Base-by-base conservation (phyloP, 257 asterid genomes). In the Ballota nigra region DNA sequence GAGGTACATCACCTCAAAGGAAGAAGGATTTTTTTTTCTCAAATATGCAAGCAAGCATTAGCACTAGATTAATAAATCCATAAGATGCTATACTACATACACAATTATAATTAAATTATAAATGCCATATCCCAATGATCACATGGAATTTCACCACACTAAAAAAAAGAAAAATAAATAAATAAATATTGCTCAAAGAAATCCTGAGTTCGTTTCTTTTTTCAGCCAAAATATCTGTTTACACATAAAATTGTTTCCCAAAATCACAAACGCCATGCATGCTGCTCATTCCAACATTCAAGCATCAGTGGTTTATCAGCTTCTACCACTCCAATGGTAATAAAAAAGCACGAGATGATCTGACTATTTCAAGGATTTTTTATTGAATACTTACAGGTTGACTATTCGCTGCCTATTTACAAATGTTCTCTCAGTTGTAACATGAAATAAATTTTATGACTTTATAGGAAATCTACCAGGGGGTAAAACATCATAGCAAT, bases 241-340 rank as follows among this genome's bases (percentile, higher is more conserved):
- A n/a, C 10, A 49, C 41, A 23, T 3, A 45, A 47, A 45, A 9
- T 45, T n/a, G 26, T 45, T 65, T 43, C 6, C 20, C 65, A n/a
- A n/a, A n/a, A n/a, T n/a, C n/a, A n/a, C 61, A 49, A 74, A 65
- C 6, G 7, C n/a, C 66, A 16, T 28, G 22, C 23, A 69, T 31
- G 13, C 62, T 63, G 67, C 75, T 76, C 73, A 69, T 63, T 28
- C 34, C 57, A 59, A 65, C 51, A 19, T 19, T 38, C 75, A 40
- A 57, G 6, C 53, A 75, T 34, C 12, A 33, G 16, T 33, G 45
- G 10, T 66, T 36, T 60, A 66, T 41, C 70, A 55, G 33, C 28
- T 36, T 47, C 64, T 68, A 45, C 68, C 22, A 71, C 56, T 74
- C 47, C 61, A 59, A 9, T 19, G 41, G 11, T 51, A 22, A 70